Evolutionary conservation across 805 yeast species (phyloP).

Genomic region (Candida ipomoeae): DNA sequence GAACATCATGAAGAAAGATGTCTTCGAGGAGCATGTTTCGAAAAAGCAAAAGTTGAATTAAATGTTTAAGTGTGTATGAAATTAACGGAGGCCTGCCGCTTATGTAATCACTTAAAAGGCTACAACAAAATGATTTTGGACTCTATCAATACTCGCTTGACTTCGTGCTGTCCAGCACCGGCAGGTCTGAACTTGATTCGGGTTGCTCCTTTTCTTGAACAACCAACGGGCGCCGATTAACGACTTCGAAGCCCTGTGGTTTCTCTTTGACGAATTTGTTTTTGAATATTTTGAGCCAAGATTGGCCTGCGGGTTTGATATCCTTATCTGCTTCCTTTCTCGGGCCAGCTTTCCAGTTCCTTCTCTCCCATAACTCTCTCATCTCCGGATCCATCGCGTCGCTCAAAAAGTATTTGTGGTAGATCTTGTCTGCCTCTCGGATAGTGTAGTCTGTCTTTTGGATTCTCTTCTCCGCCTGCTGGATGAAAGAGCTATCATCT

Average conservation of each 20-base stretch:
- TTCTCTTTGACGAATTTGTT: constrained; percentile 1
- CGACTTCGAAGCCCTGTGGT: constrained; percentile 29
- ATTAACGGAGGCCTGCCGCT: constrained; percentile 2
- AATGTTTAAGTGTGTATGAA: background rate
- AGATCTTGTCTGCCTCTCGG: constrained; percentile 57
- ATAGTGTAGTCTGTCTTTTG: constrained; percentile 48
- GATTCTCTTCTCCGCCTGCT: constrained; percentile 12
- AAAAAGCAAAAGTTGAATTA: constrained; percentile 20
- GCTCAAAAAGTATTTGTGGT: constrained; percentile 35
- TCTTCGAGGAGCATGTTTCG: constrained; percentile 12
- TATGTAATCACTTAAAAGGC: background rate
- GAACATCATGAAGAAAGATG: constrained; percentile 51
- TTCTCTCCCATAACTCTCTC: constrained; percentile 47
- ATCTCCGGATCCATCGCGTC: constrained; percentile 49
- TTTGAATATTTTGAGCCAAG: background rate
- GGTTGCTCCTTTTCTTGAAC: constrained; percentile 12
- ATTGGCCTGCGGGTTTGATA: background rate
- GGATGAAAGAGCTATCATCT: background rate
- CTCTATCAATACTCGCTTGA: background rate
- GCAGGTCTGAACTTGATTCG: background rate
- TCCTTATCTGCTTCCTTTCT: constrained; percentile 3
- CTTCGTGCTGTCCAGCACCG: background rate
- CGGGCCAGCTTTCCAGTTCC: constrained; percentile 22
- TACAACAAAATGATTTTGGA: background rate
- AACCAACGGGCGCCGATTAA: constrained; percentile 32